These are phyloP conservation scores for Camellia japonica DNA, from an alignment of 148 eudicot species.

Conservation along the genomic window DNA sequence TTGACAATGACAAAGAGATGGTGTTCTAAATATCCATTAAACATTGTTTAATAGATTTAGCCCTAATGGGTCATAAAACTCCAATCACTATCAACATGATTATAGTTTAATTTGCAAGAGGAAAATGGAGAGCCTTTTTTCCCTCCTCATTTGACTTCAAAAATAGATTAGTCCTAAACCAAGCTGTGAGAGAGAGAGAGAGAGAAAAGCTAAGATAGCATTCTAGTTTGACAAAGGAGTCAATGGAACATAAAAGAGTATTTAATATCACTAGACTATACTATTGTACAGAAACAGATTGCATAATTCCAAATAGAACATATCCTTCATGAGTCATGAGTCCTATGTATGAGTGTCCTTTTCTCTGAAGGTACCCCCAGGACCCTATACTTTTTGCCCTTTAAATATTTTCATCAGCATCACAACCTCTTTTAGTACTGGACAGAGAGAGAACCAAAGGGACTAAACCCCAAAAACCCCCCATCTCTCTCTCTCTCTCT, in stretches of 20 bases:
- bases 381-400: constrained; percentile 14
- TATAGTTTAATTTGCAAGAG: background rate
- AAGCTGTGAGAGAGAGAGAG: background rate
- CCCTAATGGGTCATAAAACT: constrained; percentile 1
- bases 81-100: constrained; percentile 24
- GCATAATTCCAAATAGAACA: constrained; percentile 20
- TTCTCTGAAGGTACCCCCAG: constrained; percentile 22
- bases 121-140: background rate
- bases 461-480: constrained; percentile 10
- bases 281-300: background rate
- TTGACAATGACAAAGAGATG: background rate
- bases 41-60: background rate
- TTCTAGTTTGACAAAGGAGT: constrained; percentile 8
- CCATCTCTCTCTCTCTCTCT: constrained; percentile 26
- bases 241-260: background rate
- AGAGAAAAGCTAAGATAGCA: background rate
- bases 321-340: constrained; percentile 10
- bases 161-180: constrained; percentile 9
- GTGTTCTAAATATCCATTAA: background rate
- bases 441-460: constrained; percentile 28
- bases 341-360: too few relatives aligned
- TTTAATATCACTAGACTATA: background rate
- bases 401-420: constrained; percentile 14
- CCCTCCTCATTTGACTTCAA: constrained; percentile 14
- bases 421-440: constrained; percentile 19